Conservation (phyloP, 2,329 filamentous ascomycete species). For the Colletotrichum neosansevieriae region DNA sequence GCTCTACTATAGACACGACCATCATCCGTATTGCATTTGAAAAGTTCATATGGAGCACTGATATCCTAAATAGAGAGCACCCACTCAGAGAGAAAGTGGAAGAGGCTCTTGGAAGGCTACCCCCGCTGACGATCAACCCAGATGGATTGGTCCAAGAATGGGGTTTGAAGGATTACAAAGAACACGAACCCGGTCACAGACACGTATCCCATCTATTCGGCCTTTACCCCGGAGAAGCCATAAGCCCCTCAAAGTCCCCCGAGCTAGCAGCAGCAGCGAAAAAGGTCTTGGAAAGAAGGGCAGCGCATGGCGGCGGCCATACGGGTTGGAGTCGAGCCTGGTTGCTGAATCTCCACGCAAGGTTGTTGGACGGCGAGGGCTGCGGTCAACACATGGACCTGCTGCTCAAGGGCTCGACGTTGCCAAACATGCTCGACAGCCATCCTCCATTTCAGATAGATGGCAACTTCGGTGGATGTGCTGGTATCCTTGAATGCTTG, state of each 20-base stretch:
- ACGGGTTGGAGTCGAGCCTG: conserved; percentile 64
- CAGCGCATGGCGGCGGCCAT: conserved; percentile 55
- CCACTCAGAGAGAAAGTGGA: conserved; percentile 17
- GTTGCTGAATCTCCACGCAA: conserved; percentile 59
- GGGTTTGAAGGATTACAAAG: conserved; percentile 55
- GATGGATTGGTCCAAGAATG: conserved; percentile 56
- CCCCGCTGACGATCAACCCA: conserved; percentile 41
- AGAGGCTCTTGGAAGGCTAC: conserved; percentile 37
- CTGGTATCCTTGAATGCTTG: conserved; percentile 49
- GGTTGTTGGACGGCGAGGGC: conserved; percentile 53
- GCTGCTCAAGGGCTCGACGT: conserved; percentile 30
- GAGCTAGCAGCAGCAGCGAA: conserved; percentile 46
- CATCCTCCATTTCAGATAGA: conserved; percentile 59
- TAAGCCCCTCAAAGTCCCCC: conserved; percentile 40
- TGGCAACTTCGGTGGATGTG: conserved; percentile 61
- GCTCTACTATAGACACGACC: conserved; percentile 59
- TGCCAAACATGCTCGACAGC: conserved; percentile 44
- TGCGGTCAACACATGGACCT: conserved; percentile 36
- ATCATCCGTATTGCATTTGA: conserved; percentile 40
- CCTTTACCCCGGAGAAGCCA: conserved; percentile 55
- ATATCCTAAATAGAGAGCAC: conserved; percentile 30
- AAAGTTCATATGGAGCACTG: conserved; percentile 44
- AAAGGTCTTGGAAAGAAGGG: conserved; percentile 46
- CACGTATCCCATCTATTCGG: conserved; percentile 64
- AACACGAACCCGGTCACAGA: conserved; percentile 60